Conservation (phyloP, 179 eudicot genomes). For the Kewa caespitosa region DNA sequence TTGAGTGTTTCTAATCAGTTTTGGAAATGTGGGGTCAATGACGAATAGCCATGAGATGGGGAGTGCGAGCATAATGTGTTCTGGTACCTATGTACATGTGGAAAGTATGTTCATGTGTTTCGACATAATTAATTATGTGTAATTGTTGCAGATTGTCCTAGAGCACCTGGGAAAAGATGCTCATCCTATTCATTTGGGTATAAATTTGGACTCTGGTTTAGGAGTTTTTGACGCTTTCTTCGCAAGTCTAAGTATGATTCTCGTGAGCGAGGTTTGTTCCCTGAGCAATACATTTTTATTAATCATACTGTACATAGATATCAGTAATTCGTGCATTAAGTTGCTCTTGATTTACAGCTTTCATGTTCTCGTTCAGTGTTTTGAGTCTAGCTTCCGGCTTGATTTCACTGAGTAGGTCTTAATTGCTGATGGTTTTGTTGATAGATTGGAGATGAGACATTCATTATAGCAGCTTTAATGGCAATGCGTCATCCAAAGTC, state of each 20-base stretch:
- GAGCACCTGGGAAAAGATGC: conserved; percentile 59
- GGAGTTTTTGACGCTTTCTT: conserved; percentile 91
- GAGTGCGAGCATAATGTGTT: neutral
- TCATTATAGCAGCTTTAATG: conserved; percentile 96
- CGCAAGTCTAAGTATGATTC: conserved; percentile 90
- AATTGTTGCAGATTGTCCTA: conserved; percentile 58
- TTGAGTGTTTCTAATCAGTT: neutral
- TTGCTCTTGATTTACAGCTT: neutral
- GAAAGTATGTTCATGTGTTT: neutral
- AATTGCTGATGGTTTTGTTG: conserved; percentile 32
- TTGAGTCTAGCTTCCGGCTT: conserved; percentile 9
- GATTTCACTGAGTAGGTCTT: conserved; percentile 18
- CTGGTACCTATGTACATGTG: neutral
- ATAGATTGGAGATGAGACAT: conserved; percentile 98
- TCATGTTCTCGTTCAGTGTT: neutral
- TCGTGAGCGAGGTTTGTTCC: conserved; percentile 92
- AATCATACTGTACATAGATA: neutral
- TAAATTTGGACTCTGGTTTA: conserved; percentile 72
- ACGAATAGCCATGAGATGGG: neutral
- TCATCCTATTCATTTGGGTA: conserved; percentile 47
- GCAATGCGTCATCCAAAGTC: conserved; percentile 99
- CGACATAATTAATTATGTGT: conserved; percentile 3
- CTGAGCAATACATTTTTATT: neutral
- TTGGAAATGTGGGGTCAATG: neutral
- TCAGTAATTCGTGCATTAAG: neutral